phyloP scores from a whole-genome alignment of 805 yeast genomes.

The Kuraishia piskuri region DNA sequence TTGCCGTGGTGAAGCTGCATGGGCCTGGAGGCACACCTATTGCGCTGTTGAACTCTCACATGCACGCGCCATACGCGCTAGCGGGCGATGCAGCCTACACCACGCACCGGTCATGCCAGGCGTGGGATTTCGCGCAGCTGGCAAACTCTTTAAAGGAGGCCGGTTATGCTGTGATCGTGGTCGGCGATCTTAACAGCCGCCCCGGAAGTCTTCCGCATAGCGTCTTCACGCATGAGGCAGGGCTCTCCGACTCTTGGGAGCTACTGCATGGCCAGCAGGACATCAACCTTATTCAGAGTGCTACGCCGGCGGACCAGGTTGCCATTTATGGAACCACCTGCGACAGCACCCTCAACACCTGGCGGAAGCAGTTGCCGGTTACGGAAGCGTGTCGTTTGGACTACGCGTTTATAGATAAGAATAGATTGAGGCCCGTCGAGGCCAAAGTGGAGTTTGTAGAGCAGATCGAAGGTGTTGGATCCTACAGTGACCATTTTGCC shows the following conservation, averaged over 20 bases:
- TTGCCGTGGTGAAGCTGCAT: slow-evolving; percentile 62
- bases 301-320: slow-evolving; percentile 58
- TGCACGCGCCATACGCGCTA: slow-evolving; percentile 92
- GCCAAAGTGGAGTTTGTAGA: slow-evolving; percentile 76
- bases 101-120: slow-evolving; percentile 89
- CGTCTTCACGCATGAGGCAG: slow-evolving; percentile 61
- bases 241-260: slow-evolving; percentile 78
- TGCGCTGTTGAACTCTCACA: slow-evolving; percentile 83
- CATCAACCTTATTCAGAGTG: slow-evolving; percentile 28
- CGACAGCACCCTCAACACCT: slow-evolving; percentile 79
- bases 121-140: slow-evolving; percentile 84
- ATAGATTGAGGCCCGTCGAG: slow-evolving; percentile 39
- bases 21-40: slow-evolving; percentile 40
- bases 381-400: slow-evolving; percentile 84
- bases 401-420: slow-evolving; percentile 71
- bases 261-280: slow-evolving; percentile 43
- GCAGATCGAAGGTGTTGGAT: slow-evolving; percentile 53
- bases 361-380: slow-evolving; percentile 51
- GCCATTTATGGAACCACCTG: slow-evolving; percentile 78
- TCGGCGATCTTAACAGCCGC: slow-evolving; percentile 86
- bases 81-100: slow-evolving; percentile 83
- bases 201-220: slow-evolving; percentile 82
- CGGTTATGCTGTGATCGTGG: slow-evolving; percentile 81
- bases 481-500: slow-evolving; percentile 92
- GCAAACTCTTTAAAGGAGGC: slow-evolving; percentile 53